Percentiles rank a stretch among this genome's conserved stretches.
Evolutionary conservation across 441 rosid genomes (phyloP).

Genomic region (Corymbia calophylla): DNA sequence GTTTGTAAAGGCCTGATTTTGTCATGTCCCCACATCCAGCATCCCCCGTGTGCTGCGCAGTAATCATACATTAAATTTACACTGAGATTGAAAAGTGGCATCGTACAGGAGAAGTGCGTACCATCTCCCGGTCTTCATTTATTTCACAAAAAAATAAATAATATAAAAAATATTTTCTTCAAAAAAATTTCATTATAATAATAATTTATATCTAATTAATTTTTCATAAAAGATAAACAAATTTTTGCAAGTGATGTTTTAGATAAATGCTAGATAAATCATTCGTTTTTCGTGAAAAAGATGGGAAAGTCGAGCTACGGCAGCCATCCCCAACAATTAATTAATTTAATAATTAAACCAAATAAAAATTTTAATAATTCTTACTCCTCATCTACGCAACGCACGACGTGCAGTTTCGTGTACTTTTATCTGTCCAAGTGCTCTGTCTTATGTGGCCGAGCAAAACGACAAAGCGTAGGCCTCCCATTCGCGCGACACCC

Average conservation of each 20-base stretch:
- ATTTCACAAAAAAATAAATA: no score
- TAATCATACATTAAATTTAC: neutral
- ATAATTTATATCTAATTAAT: neutral
- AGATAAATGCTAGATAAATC: no score
- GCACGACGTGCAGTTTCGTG: neutral
- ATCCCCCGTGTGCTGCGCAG: fast-evolving
- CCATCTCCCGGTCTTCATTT: no score
- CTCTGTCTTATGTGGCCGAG: neutral
- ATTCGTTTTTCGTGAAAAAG: neutral
- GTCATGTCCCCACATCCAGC: no score
- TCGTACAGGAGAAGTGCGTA: neutral
- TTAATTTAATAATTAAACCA: neutral
- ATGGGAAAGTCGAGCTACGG: fast-evolving
- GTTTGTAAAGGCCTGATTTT: no score
- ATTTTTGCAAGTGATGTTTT: neutral
- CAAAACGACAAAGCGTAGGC: neutral
- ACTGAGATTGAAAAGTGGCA: neutral
- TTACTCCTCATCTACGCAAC: neutral
- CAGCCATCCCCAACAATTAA: neutral
- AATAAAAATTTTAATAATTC: neutral
- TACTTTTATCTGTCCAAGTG: neutral
- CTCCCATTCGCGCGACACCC: neutral
- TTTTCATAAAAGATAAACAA: neutral
- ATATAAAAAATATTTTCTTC: neutral
- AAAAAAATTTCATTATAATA: neutral